Percentiles rank a stretch among this genome's conserved stretches.
phyloP scores from a whole-genome alignment of 768 basidiomycete species.

The Panellus pusillus region DNA sequence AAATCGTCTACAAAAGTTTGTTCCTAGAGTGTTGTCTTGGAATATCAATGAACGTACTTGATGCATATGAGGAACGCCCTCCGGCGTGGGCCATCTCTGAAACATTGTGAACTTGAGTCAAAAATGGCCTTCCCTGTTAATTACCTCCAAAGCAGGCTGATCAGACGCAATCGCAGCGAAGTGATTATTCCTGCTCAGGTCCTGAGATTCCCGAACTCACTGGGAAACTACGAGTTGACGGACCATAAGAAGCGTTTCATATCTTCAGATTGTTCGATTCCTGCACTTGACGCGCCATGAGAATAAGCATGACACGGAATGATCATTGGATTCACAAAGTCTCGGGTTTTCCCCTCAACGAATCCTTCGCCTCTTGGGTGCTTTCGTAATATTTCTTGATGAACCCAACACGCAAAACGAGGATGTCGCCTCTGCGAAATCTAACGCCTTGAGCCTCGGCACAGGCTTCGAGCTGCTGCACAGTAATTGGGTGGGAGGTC shows the following conservation, averaged over 20 bases:
- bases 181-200: conserved; percentile 60
- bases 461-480: conserved; percentile 57
- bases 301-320: not conserved
- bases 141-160: conserved; percentile 64
- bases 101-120: not conserved
- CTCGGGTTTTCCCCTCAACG: conserved; percentile 42
- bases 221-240: conserved; percentile 12
- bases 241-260: conserved; percentile 75
- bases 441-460: conserved; percentile 58
- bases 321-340: conserved; percentile 46
- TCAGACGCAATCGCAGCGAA: conserved; percentile 72
- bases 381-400: conserved; percentile 52
- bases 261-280: conserved; percentile 66
- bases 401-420: conserved; percentile 63
- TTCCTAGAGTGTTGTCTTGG: not conserved
- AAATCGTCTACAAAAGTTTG: conserved; percentile 45
- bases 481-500: conserved; percentile 52
- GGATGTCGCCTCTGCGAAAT: conserved; percentile 60
- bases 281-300: conserved; percentile 30
- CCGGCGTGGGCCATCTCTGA: conserved; percentile 56
- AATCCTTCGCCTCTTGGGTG: conserved; percentile 45
- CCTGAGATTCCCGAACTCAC: not conserved
- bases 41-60: conserved; percentile 41
- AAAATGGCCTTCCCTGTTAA: not conserved
- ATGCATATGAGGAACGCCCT: conserved; percentile 50